phyloP scores from a whole-genome alignment of 805 yeast genomes.

The Priceomyces melissophilus region DNA sequence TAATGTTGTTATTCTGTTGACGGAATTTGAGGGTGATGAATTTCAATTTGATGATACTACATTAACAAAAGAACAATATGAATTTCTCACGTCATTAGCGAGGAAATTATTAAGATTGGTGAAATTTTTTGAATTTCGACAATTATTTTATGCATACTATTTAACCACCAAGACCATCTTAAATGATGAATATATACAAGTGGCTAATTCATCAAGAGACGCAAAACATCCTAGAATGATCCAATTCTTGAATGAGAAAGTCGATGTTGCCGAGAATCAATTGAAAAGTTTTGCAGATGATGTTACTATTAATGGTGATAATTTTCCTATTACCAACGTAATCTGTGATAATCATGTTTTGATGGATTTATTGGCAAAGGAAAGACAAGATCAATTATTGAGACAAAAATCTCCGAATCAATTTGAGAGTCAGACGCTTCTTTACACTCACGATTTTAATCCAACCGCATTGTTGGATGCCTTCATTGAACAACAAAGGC shows the following conservation, averaged over 20 bases:
- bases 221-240: conserved; percentile 13
- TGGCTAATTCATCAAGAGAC: conserved; percentile 5
- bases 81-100: conserved; percentile 19
- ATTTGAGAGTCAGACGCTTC: conserved; percentile 22
- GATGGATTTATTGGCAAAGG: conserved; percentile 1
- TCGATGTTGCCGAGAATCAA: conserved; percentile 16
- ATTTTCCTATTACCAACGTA: conserved; percentile 17
- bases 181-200: conserved; percentile 15
- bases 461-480: conserved; percentile 12
- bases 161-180: conserved; percentile 19
- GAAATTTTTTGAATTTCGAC: conserved; percentile 31
- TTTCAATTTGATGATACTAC: conserved; percentile 14
- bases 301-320: conserved; percentile 10
- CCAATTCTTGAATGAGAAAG: conserved; percentile 13
- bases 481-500: conserved; percentile 7
- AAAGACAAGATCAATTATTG: conserved; percentile 1
- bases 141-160: conserved; percentile 23
- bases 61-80: conserved; percentile 15
- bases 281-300: conserved; percentile 11
- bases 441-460: conserved; percentile 27
- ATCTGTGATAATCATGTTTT: conserved; percentile 6
- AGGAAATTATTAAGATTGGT: conserved; percentile 28
- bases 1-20: conserved; percentile 27
- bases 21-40: conserved; percentile 23
- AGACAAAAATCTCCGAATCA: conserved; percentile 10